phyloP scores from a whole-genome alignment of 2,329 filamentous ascomycete species.

The Whalleya microplaca region DNA sequence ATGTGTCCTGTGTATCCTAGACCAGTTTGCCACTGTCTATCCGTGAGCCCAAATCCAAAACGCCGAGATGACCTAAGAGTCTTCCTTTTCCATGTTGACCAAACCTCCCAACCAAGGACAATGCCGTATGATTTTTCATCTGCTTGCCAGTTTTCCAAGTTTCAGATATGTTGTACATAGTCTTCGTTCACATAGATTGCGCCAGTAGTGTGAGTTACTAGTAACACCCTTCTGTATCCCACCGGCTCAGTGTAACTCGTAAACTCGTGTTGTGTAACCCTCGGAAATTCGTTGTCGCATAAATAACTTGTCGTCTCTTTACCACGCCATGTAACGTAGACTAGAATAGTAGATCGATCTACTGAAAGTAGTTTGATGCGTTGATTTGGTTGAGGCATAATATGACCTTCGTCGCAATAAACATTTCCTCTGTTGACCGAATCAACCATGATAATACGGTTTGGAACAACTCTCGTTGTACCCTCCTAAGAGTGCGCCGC shows the following conservation, averaged over 20 bases:
- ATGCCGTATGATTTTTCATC: constrained; percentile 30
- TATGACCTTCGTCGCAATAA: constrained; percentile 27
- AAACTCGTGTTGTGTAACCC: constrained; percentile 40
- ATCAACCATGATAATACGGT: constrained; percentile 36
- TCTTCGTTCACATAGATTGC: constrained; percentile 32
- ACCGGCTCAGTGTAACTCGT: constrained; percentile 41
- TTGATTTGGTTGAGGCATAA: constrained; percentile 35
- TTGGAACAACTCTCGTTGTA: constrained; percentile 41
- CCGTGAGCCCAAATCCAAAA: neutral
- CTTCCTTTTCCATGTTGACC: constrained; percentile 20
- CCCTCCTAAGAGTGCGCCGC: constrained; percentile 41
- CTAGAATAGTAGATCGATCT: constrained; percentile 41
- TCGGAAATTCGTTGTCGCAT: constrained; percentile 43
- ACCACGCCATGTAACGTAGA: constrained; percentile 40
- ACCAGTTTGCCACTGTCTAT: neutral
- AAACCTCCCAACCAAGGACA: constrained; percentile 33
- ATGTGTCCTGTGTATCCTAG: neutral
- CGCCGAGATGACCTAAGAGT: neutral
- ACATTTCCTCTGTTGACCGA: constrained; percentile 38
- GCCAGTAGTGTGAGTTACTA: constrained; percentile 32
- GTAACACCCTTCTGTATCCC: constrained; percentile 28
- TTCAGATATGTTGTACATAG: constrained; percentile 31
- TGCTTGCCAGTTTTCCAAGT: constrained; percentile 33
- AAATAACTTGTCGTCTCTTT: constrained; percentile 41
- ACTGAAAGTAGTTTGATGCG: constrained; percentile 35